phyloP scores from a whole-genome alignment of 371 early-diverging fungal species.

The Syncephalastrum monosporum region DNA sequence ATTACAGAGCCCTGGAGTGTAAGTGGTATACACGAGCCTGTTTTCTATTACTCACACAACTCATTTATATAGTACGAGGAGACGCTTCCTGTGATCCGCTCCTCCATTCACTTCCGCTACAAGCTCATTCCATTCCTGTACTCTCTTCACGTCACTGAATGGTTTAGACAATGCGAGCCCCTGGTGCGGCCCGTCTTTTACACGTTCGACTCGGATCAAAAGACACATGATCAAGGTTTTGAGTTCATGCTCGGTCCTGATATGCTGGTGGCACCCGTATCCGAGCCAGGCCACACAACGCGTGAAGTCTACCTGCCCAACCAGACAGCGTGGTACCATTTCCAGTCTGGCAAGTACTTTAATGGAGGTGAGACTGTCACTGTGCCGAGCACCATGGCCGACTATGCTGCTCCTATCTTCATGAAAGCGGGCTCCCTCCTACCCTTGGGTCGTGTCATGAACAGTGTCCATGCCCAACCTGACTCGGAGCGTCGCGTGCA shows the following conservation, averaged over 20 bases:
- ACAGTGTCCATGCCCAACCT: constrained; percentile 17
- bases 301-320: constrained; percentile 42
- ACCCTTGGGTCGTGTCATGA: constrained; percentile 34
- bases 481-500: constrained; percentile 39
- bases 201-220: constrained; percentile 49
- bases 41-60: not conserved
- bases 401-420: constrained; percentile 32
- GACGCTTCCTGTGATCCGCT: constrained; percentile 48
- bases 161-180: constrained; percentile 34
- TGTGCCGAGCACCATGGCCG: constrained; percentile 20
- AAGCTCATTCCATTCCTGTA: constrained; percentile 58
- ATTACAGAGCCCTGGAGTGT: constrained; percentile 68
- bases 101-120: constrained; percentile 56
- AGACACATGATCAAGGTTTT: constrained; percentile 39
- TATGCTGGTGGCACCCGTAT: constrained; percentile 54
- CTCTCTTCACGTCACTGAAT: constrained; percentile 38
- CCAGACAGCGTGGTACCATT: constrained; percentile 39
- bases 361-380: constrained; percentile 19
- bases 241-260: constrained; percentile 58
- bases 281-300: constrained; percentile 19
- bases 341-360: constrained; percentile 31
- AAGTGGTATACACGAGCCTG: not conserved
- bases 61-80: constrained; percentile 30
- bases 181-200: constrained; percentile 58
- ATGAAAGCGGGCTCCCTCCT: constrained; percentile 33